Evolutionary conservation across 2,329 filamentous ascomycete genomes (phyloP).

Genomic region (Paraphaeosphaeria minitans): DNA sequence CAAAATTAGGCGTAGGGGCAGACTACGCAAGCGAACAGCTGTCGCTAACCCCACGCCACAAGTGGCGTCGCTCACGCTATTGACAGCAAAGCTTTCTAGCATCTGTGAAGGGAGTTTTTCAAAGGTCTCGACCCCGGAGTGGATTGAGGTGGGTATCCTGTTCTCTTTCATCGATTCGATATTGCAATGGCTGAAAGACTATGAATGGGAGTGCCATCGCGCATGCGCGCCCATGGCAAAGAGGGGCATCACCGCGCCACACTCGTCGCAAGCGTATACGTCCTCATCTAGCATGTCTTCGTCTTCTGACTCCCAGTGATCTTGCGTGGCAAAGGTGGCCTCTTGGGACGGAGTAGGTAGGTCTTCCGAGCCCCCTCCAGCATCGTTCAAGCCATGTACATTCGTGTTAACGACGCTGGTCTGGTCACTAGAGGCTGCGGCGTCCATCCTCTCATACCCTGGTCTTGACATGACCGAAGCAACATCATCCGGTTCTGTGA

Average conservation of each 20-base stretch:
- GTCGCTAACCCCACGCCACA: slow-evolving; percentile 3
- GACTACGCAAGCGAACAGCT: slow-evolving; percentile 4
- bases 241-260: slow-evolving; percentile 59
- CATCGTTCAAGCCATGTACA: neutral
- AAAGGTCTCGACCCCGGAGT: neutral
- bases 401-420: neutral
- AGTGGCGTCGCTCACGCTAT: neutral
- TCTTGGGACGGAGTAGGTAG: slow-evolving; percentile 33
- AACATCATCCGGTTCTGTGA: slow-evolving; percentile 51
- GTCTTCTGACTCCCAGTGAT: slow-evolving; percentile 39
- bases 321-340: slow-evolving; percentile 18
- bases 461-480: neutral
- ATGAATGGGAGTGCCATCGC: slow-evolving; percentile 55
- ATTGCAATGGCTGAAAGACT: neutral
- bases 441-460: slow-evolving; percentile 12
- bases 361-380: slow-evolving; percentile 40
- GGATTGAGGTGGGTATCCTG: neutral
- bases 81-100: neutral
- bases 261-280: slow-evolving; percentile 53
- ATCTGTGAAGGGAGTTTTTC: neutral
- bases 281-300: slow-evolving; percentile 37
- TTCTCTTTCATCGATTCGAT: slow-evolving; percentile 3
- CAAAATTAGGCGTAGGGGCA: neutral
- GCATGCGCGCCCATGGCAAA: slow-evolving; percentile 66
- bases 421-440: neutral